Evolutionary conservation across 169 alveolate genomes (phyloP).

Genomic region (Plasmodium gonderi): DNA sequence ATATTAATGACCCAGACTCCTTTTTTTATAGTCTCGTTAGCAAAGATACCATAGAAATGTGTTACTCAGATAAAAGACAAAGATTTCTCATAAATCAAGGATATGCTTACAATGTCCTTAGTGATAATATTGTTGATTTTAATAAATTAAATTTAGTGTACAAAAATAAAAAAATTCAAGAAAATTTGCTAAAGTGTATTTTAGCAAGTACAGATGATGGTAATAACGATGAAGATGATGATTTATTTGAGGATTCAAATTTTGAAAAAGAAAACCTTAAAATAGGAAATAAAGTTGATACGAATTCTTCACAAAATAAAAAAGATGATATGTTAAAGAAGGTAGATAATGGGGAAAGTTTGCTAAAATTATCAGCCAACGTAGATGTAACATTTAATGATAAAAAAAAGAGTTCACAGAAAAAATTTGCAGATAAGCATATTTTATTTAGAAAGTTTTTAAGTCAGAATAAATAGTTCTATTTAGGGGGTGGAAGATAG

Average conservation of each 20-base stretch:
- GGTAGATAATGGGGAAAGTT: conserved; percentile 73
- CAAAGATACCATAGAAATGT: conserved; percentile 98
- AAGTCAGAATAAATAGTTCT: conserved; percentile 30
- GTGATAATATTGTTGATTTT: conserved; percentile 81
- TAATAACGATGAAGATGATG: conserved; percentile 83
- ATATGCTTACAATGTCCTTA: conserved; percentile 84
- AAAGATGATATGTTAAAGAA: conserved; percentile 35
- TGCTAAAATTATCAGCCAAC: conserved; percentile 72
- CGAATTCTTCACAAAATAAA: background rate
- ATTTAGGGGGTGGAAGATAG: background rate
- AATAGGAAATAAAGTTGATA: conserved; percentile 4
- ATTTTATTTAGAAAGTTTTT: conserved; percentile 67
- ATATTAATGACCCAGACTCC: conserved; percentile 90
- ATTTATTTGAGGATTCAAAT: conserved; percentile 68
- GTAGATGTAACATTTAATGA: conserved; percentile 66
- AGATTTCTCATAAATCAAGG: conserved; percentile 97
- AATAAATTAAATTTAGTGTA: conserved; percentile 80
- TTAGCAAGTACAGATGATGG: conserved; percentile 79
- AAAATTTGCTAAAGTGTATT: conserved; percentile 82
- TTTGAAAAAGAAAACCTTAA: conserved; percentile 34
- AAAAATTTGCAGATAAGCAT: conserved; percentile 72
- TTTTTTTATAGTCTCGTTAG: conserved; percentile 97
- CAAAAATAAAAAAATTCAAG: conserved; percentile 78
- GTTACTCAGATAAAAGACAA: conserved; percentile 96
- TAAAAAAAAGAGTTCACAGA: conserved; percentile 62